Evolutionary conservation across 2,329 filamentous ascomycete species (phyloP).

Genomic region (Penicillium vulpinum): DNA sequence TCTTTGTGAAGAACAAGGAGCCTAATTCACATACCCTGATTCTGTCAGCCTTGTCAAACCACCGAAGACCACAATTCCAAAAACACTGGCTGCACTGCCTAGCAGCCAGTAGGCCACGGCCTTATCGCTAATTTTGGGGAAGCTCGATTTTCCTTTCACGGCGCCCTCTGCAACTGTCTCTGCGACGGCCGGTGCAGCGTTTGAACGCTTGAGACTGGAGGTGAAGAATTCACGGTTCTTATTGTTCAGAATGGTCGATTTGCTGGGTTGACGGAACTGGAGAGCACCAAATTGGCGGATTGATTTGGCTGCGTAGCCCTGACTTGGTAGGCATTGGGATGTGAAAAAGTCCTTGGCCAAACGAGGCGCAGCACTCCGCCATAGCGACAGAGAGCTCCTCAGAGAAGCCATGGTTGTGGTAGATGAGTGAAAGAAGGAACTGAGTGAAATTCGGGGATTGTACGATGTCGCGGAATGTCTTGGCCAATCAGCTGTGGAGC

Average conservation of each 20-base stretch:
- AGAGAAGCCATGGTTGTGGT: slow-evolving; percentile 35
- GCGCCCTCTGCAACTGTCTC: slow-evolving; percentile 25
- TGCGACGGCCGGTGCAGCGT: slow-evolving; percentile 22
- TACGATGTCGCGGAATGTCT: slow-evolving; percentile 16
- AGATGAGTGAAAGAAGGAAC: slow-evolving; percentile 14
- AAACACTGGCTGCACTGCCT: slow-evolving; percentile 87
- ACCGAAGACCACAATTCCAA: slow-evolving; percentile 94
- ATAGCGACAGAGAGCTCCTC: slow-evolving; percentile 31
- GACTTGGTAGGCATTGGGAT: slow-evolving; percentile 43
- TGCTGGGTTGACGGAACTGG: slow-evolving; percentile 29
- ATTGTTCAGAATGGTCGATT: slow-evolving; percentile 24
- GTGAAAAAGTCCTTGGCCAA: slow-evolving; percentile 43
- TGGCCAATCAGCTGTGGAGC: slow-evolving; percentile 22
- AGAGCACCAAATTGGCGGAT: slow-evolving; percentile 32
- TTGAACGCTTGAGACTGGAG: slow-evolving; percentile 23
- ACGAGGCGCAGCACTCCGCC: slow-evolving; percentile 38
- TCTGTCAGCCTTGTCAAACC: slow-evolving; percentile 92
- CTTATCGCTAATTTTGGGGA: slow-evolving; percentile 68
- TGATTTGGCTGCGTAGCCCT: slow-evolving; percentile 31
- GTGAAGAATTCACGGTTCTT: slow-evolving; percentile 33
- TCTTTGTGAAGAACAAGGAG: not conserved
- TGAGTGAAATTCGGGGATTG: slow-evolving; percentile 17
- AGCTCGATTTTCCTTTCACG: slow-evolving; percentile 41
- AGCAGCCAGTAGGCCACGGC: slow-evolving; percentile 88
- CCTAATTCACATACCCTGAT: slow-evolving; percentile 65